Evolutionary conservation across 352 stramenopile species (phyloP), one percentile per base, ranked within the genome.

Genomic region (Phytophthora hybrid): DNA sequence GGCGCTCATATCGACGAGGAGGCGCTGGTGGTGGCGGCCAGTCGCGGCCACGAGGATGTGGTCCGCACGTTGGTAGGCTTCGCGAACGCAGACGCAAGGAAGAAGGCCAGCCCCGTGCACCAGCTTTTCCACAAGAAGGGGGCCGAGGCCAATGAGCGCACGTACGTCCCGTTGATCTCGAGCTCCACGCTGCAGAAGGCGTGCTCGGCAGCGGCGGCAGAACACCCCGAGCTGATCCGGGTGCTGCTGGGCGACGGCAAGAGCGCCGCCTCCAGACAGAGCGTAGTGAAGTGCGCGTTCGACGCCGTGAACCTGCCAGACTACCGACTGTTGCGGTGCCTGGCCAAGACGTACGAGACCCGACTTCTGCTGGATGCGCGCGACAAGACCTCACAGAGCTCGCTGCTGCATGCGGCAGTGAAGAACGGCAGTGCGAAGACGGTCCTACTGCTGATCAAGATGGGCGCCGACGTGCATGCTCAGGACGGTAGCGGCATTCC

Each of bases 401-500:
- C 85, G 54, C 71, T 95, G 63, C 61, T 95, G 75, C 88, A 95
- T 73, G 71, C 79, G 23, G 85, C 77, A 23, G 85, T 89, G 59
- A 85, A 85, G 68, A 81, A 83, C 32, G 78, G 76, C 26, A 91
- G 72, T 59, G 64, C 77, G 39, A 91, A 87, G 74, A 86, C 76
- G 29, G 81, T 87, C 29, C 73, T 84, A 61, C 77, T 93, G 37
- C 66, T 95, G 32, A 79, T 93, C 61, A 82, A 77, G 46, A 66
- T 91, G 52, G 89, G 85, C 13, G 74, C 87, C 2, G 85, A 93
- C 62, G 86, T 93, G 53, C 79, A 91, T 55, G 82, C 83, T 31
- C 81, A 75, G 32, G 87, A 94, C 69, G 77, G 78, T 26, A 82
- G 78, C 29, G 78, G 87, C 29, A 92, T 96, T 80, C 80, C 86